phyloP scores from a whole-genome alignment of 768 basidiomycete genomes.

The Phaeotremella skinneri region DNA sequence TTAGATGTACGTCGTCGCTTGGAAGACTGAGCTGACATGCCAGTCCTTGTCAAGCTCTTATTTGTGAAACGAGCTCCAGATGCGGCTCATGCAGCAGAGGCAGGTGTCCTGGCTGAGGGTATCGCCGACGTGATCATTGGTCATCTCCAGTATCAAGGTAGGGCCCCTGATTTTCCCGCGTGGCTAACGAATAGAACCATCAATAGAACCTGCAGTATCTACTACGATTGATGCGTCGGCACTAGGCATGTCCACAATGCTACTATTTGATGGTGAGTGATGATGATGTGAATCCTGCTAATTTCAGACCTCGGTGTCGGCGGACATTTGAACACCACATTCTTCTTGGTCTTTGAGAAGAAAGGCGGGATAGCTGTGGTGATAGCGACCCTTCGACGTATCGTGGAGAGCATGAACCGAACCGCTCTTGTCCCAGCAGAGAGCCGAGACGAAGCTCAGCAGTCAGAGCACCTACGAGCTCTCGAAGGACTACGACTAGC shows the following conservation, averaged over 20 bases:
- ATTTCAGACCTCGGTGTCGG: slow-evolving; percentile 69
- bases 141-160: slow-evolving; percentile 64
- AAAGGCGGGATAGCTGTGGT: slow-evolving; percentile 62
- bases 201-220: not conserved
- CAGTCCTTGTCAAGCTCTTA: slow-evolving; percentile 84
- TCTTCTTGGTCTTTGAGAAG: slow-evolving; percentile 71
- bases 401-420: not conserved
- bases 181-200: not conserved
- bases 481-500: slow-evolving; percentile 50
- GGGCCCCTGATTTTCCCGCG: not conserved
- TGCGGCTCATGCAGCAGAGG: slow-evolving; percentile 70
- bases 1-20: slow-evolving; percentile 65
- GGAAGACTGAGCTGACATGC: not conserved
- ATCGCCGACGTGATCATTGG: slow-evolving; percentile 71
- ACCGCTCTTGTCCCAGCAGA: not conserved
- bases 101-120: slow-evolving; percentile 64
- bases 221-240: slow-evolving; percentile 58
- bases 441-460: not conserved
- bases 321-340: slow-evolving; percentile 74
- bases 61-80: slow-evolving; percentile 73
- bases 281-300: not conserved
- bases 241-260: slow-evolving; percentile 57
- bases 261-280: slow-evolving; percentile 63
- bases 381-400: not conserved
- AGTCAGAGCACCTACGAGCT: slow-evolving; percentile 3